These are phyloP conservation scores for Hibiscus mutabilis DNA, from an alignment of 345 rosid genomes.

Conservation along the genomic window DNA sequence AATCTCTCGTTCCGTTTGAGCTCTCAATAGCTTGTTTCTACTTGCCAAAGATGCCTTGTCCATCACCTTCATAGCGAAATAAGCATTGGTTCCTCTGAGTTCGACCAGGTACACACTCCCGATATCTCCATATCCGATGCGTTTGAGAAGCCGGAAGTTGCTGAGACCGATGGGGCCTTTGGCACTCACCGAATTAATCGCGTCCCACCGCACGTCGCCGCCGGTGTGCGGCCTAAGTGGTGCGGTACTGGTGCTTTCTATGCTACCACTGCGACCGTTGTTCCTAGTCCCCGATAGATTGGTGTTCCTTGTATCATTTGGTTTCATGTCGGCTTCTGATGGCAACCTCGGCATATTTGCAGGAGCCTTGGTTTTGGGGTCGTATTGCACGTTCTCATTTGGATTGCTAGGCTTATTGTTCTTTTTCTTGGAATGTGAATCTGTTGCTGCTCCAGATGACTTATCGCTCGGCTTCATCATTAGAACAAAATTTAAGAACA, in stretches of 20 bases:
- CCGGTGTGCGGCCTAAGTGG: slow-evolving; percentile 23
- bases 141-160: slow-evolving; percentile 5
- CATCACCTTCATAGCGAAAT: slow-evolving; percentile 17
- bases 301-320: slow-evolving; percentile 4
- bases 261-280: slow-evolving; percentile 48
- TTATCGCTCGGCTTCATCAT: slow-evolving; percentile 29
- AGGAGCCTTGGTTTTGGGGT: background rate
- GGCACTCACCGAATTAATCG: background rate
- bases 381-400: background rate
- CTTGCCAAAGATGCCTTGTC: slow-evolving; percentile 15
- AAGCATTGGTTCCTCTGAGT: slow-evolving; percentile 14
- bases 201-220: slow-evolving; percentile 3
- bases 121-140: slow-evolving; percentile 14
- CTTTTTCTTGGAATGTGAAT: slow-evolving; percentile 19
- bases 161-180: background rate
- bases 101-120: slow-evolving; percentile 49
- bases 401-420: slow-evolving; percentile 20
- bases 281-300: background rate
- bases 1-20: slow-evolving; percentile 19
- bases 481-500: background rate
- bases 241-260: slow-evolving; percentile 46
- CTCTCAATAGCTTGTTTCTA: slow-evolving; percentile 10
- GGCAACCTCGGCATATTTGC: background rate
- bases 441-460: slow-evolving; percentile 24
- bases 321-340: background rate